Conservation (phyloP, 805 yeast species). For the Osmozyma mogii region DNA sequence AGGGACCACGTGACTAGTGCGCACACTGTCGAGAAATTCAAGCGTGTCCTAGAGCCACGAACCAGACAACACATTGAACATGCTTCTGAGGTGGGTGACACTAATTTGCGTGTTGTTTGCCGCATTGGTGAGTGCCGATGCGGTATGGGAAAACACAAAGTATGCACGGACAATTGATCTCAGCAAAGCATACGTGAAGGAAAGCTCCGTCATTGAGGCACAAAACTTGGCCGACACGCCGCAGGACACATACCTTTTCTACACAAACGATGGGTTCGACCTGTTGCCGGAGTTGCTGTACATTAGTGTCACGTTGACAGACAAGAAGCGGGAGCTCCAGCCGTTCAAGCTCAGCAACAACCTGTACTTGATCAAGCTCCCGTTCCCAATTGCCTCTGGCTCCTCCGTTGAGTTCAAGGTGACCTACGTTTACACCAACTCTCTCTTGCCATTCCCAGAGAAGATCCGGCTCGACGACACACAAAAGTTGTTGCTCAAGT, state of each 20-base stretch:
- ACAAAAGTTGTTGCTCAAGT: constrained; percentile 51
- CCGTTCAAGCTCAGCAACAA: constrained; percentile 15
- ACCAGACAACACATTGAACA: too few relatives aligned
- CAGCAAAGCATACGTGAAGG: constrained; percentile 56
- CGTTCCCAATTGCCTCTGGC: constrained; percentile 62
- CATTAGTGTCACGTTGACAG: constrained; percentile 30
- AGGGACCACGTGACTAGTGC: too few relatives aligned
- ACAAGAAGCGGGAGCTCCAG: constrained; percentile 17
- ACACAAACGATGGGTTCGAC: constrained; percentile 45
- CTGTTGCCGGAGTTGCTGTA: constrained; percentile 34
- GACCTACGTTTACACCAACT: constrained; percentile 40
- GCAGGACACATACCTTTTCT: constrained; percentile 45
- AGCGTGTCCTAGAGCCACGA: too few relatives aligned
- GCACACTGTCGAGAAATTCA: too few relatives aligned
- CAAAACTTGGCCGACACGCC: constrained; percentile 54
- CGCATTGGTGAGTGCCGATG: too few relatives aligned
- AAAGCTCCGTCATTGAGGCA: constrained; percentile 45
- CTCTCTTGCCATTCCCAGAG: constrained; percentile 56
- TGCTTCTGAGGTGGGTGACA: too few relatives aligned
- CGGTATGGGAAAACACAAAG: constrained; percentile 49
- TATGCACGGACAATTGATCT: constrained; percentile 57
- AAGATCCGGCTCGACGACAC: constrained; percentile 48
- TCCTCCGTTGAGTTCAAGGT: constrained; percentile 42
- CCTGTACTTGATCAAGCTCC: constrained; percentile 42
- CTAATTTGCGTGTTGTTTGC: too few relatives aligned